These are phyloP conservation scores for Coemansia sp. DNA, from an alignment of 192 early-diverging fungal genomes.

Conservation along the genomic window DNA sequence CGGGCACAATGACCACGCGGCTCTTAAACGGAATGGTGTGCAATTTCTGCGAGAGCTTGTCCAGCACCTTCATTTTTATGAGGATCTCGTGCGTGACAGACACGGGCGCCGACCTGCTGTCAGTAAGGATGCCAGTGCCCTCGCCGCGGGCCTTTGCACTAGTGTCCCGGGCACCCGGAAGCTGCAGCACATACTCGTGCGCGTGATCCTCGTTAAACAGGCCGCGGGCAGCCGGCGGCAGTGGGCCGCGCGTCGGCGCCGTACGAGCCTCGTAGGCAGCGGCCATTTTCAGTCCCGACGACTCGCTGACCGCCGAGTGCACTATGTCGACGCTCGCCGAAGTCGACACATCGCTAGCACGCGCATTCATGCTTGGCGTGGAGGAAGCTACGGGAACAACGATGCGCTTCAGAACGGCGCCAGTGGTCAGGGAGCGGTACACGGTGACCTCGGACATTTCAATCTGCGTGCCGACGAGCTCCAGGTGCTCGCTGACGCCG, in stretches of 20 bases:
- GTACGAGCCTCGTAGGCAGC: not conserved
- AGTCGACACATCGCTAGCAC: not conserved
- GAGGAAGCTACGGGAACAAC: not conserved
- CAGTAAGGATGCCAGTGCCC: constrained; percentile 26
- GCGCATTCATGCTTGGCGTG: not conserved
- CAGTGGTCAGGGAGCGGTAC: constrained; percentile 28
- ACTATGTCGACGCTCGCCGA: constrained; percentile 1
- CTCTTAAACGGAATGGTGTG: constrained; percentile 37
- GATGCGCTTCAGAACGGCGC: constrained; percentile 18
- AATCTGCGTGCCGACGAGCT: constrained; percentile 24
- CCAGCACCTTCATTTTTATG: constrained; percentile 19
- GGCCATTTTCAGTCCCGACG: not conserved
- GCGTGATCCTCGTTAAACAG: constrained; percentile 34
- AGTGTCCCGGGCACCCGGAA: constrained; percentile 16
- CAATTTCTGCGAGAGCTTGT: constrained; percentile 19
- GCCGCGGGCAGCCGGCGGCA: not conserved
- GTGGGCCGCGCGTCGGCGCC: not conserved
- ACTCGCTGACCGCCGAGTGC: constrained; percentile 6
- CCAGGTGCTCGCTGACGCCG: constrained; percentile 3
- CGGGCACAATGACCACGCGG: constrained; percentile 34
- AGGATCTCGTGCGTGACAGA: constrained; percentile 30
- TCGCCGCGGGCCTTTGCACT: not conserved
- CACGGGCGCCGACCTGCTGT: constrained; percentile 45
- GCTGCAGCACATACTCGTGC: constrained; percentile 16
- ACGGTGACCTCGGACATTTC: constrained; percentile 32